These are phyloP conservation scores for Paramecium octaurelia DNA, from an alignment of 73 alveolate genomes.

Conservation along the genomic window DNA sequence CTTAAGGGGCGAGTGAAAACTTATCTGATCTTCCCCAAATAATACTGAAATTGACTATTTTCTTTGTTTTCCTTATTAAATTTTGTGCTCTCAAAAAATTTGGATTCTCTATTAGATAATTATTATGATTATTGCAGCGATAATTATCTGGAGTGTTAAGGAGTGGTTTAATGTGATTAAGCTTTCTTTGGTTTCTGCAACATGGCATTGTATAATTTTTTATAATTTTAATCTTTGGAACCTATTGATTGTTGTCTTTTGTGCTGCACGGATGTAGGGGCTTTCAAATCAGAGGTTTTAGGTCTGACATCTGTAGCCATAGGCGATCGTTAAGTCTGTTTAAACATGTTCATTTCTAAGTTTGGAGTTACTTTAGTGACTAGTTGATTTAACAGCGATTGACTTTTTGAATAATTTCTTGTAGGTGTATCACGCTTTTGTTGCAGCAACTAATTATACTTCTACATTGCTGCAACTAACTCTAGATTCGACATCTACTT, in stretches of 20 bases:
- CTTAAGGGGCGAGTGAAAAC: neutral
- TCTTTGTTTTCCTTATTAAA: neutral
- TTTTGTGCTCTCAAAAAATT: slow-evolving; percentile 15
- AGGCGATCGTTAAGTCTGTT: neutral
- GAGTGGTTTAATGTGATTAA: slow-evolving; percentile 21
- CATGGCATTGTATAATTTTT: neutral
- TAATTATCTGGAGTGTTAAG: neutral
- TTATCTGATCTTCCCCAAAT: slow-evolving; percentile 16
- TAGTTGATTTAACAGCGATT: neutral
- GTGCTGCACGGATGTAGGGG: neutral
- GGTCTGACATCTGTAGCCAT: neutral
- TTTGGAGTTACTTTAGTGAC: slow-evolving; percentile 42
- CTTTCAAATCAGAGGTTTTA: neutral
- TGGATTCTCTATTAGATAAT: neutral
- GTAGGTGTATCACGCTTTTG: neutral
- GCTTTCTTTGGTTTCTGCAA: slow-evolving; percentile 21
- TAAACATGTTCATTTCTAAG: slow-evolving; percentile 19
- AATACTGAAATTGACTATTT: neutral
- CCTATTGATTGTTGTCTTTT: slow-evolving; percentile 39
- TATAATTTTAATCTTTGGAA: slow-evolving; percentile 15
- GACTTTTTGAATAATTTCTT: slow-evolving; percentile 6
- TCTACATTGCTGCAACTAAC: slow-evolving; percentile 33
- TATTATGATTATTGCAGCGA: neutral
- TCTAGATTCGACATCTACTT: neutral
- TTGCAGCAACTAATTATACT: slow-evolving; percentile 4